Evolutionary conservation across 108 stramenopile genomes (phyloP), one percentile per base, ranked within the genome.

Genomic region (Cylindrotheca closterium): DNA sequence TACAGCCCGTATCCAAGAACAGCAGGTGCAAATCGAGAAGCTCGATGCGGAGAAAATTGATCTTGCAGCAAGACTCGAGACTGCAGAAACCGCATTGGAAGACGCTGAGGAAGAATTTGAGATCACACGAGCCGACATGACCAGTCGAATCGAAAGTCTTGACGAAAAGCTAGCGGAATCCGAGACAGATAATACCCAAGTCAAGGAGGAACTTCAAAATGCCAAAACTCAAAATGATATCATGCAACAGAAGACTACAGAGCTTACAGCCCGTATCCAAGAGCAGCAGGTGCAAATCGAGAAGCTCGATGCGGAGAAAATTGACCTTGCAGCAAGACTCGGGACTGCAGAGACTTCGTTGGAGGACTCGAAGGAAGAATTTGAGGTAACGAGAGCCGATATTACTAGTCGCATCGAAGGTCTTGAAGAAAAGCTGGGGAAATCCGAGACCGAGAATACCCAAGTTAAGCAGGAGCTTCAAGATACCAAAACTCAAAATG

Each of bases 61-160:
- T 12, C 42, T 45, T 12, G 42, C 8, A 17, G 17, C n/a, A n/a
- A n/a, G n/a, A n/a, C n/a, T n/a, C n/a, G n/a, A n/a, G n/a, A n/a
- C n/a, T n/a, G n/a, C n/a, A n/a, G n/a, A n/a, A n/a, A n/a, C n/a
- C n/a, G n/a, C n/a, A n/a, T n/a, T n/a, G n/a, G n/a, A n/a, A n/a
- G n/a, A n/a, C 24, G 25, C 32, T 3, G 24, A 46, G 59, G 21
- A 46, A 60, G 42, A 60, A 60, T 45, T 46, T 3, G 59, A 60
- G 17, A 24, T 46, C 27, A 22, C 42, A 46, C 18, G n/a, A n/a
- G n/a, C n/a, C n/a, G n/a, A n/a, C n/a, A n/a, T n/a, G n/a, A n/a
- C n/a, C n/a, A n/a, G n/a, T n/a, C n/a, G n/a, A 5, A n/a, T 51
- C 4, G 21, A 51, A 22, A n/a, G n/a, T 51, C 50, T 51, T 7